phyloP scores from a whole-genome alignment of 192 early-diverging fungal genomes.

The Neocallimastix lanati region DNA sequence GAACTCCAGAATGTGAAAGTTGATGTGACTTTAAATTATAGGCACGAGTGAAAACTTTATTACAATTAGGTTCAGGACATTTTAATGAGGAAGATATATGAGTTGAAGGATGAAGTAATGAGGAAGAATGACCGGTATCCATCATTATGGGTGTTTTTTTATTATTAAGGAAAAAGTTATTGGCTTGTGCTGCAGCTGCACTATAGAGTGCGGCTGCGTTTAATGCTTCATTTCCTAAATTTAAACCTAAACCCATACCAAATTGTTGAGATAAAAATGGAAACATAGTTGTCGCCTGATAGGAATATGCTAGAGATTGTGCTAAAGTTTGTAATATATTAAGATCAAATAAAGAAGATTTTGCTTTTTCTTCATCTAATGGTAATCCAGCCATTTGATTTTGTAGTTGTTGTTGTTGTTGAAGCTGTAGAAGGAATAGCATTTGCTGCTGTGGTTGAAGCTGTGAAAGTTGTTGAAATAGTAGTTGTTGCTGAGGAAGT shows the following conservation, averaged over 20 bases:
- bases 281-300: background rate
- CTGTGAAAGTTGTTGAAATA: background rate
- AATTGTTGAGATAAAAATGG: background rate
- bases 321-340: background rate
- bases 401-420: background rate
- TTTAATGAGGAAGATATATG: background rate
- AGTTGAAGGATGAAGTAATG: background rate
- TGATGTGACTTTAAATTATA: constrained; percentile 70
- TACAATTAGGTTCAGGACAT: constrained; percentile 22
- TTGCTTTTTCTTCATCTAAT: background rate
- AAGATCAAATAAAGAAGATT: background rate
- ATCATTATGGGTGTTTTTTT: background rate
- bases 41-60: constrained; percentile 49
- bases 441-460: background rate
- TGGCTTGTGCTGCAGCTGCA: background rate
- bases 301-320: background rate
- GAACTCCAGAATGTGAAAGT: constrained; percentile 32
- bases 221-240: background rate
- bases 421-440: background rate
- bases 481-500: background rate
- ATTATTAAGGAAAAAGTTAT: background rate
- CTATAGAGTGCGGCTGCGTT: background rate
- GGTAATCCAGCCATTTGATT: background rate
- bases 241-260: background rate
- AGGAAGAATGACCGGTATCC: background rate